Conservation (phyloP, 352 stramenopile genomes). For the Phytopythium cucurbitacearum region DNA sequence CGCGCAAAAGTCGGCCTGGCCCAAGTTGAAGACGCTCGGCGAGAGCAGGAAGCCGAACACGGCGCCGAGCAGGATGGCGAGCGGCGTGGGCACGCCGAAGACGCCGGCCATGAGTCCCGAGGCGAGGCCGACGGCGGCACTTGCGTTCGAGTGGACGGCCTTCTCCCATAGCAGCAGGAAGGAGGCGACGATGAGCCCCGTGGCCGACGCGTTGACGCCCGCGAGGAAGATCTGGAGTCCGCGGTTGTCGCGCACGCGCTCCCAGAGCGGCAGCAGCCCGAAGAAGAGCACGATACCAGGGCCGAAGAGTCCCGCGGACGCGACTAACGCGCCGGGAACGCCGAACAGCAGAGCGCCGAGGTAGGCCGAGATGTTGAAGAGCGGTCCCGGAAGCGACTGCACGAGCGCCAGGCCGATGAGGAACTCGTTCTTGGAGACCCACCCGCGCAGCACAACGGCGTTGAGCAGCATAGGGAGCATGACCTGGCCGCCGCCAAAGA, state of each 20-base stretch:
- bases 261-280: conserved; percentile 91
- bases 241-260: conserved; percentile 76
- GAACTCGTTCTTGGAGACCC: conserved; percentile 91
- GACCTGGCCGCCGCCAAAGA: conserved; percentile 94
- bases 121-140: conserved; percentile 83
- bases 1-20: conserved; percentile 47
- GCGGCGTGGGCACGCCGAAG: conserved; percentile 64
- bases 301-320: conserved; percentile 88
- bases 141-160: conserved; percentile 71
- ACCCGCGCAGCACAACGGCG: conserved; percentile 81
- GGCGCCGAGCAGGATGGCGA: conserved; percentile 54
- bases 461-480: conserved; percentile 89
- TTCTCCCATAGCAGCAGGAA: conserved; percentile 89
- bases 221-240: conserved; percentile 87
- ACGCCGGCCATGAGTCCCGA: conserved; percentile 76
- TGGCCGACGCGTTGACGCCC: conserved; percentile 88
- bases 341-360: conserved; percentile 86
- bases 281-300: conserved; percentile 91
- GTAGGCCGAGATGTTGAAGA: conserved; percentile 96
- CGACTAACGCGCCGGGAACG: conserved; percentile 85
- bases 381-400: conserved; percentile 89
- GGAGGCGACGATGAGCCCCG: conserved; percentile 87
- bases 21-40: conserved; percentile 40
- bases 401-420: conserved; percentile 91
- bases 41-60: conserved; percentile 50